phyloP scores from a whole-genome alignment of 805 yeast genomes.

The Candida yuanshanica region DNA sequence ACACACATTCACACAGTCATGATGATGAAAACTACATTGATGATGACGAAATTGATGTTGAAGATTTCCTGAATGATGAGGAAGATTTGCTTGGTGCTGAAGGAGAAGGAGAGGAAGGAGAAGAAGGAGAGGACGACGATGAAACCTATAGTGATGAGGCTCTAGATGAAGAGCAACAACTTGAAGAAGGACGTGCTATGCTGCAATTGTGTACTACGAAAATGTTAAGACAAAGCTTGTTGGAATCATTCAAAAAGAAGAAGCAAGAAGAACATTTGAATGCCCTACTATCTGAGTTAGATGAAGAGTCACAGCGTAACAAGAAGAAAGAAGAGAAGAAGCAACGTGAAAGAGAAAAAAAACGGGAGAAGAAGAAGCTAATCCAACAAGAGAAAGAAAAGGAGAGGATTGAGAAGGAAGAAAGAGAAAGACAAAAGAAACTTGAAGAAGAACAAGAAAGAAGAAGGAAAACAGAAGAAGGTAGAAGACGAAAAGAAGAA shows the following conservation, averaged over 20 bases:
- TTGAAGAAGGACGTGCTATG: slow-evolving; percentile 75
- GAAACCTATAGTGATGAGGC: slow-evolving; percentile 32
- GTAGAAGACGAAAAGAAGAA: slow-evolving; percentile 34
- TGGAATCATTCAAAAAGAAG: slow-evolving; percentile 72
- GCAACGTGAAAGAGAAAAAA: slow-evolving; percentile 50
- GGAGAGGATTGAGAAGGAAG: slow-evolving; percentile 40
- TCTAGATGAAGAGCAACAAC: slow-evolving; percentile 55
- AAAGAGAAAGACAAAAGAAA: slow-evolving; percentile 33
- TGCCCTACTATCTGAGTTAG: slow-evolving; percentile 60
- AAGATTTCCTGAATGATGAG: slow-evolving; percentile 15
- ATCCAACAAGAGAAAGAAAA: slow-evolving; percentile 54
- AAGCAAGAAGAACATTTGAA: slow-evolving; percentile 70
- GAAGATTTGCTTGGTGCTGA: slow-evolving; percentile 10
- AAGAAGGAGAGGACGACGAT: slow-evolving; percentile 26
- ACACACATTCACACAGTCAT: slow-evolving; percentile 7
- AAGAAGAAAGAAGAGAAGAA: slow-evolving; percentile 64
- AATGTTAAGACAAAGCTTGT: slow-evolving; percentile 65
- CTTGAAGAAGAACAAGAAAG: slow-evolving; percentile 29
- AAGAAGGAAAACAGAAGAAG: slow-evolving; percentile 38
- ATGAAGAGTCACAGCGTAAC: slow-evolving; percentile 60
- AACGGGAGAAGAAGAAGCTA: slow-evolving; percentile 60
- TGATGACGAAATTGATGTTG: slow-evolving; percentile 7
- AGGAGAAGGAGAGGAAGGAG: slow-evolving; percentile 24
- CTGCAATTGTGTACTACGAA: slow-evolving; percentile 77
- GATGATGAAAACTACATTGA: slow-evolving; percentile 22